These are phyloP conservation scores for Grosmannia serpens DNA, from an alignment of 2,329 filamentous ascomycete genomes.

Conservation along the genomic window DNA sequence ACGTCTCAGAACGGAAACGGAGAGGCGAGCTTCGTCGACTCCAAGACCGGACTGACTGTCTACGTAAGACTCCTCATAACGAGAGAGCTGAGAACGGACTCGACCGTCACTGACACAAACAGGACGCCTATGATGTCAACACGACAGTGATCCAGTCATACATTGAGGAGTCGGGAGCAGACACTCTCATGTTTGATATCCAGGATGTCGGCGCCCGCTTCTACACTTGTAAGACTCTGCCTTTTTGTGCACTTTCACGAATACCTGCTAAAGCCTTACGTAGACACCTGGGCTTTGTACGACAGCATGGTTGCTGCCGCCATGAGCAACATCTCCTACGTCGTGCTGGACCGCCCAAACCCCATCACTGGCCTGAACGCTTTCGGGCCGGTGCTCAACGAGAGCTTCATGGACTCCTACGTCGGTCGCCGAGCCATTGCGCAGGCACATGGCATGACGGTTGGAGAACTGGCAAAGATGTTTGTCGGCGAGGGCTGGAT, in stretches of 20 bases:
- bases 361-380: background rate
- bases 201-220: background rate
- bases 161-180: background rate
- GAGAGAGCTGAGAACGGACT: background rate
- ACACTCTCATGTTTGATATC: background rate
- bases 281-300: background rate
- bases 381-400: background rate
- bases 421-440: background rate
- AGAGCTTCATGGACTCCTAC: background rate
- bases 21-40: background rate
- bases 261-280: background rate
- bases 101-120: background rate
- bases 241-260: no score
- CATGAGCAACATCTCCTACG: background rate
- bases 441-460: background rate
- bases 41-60: background rate
- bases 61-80: background rate
- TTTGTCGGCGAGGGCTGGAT: background rate
- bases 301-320: background rate
- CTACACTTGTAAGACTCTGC: background rate
- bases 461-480: background rate
- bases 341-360: background rate
- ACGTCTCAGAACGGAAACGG: background rate
- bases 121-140: background rate
- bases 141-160: background rate